These are phyloP conservation scores for Anacardium occidentale DNA, from an alignment of 345 rosid genomes.

Conservation along the genomic window DNA sequence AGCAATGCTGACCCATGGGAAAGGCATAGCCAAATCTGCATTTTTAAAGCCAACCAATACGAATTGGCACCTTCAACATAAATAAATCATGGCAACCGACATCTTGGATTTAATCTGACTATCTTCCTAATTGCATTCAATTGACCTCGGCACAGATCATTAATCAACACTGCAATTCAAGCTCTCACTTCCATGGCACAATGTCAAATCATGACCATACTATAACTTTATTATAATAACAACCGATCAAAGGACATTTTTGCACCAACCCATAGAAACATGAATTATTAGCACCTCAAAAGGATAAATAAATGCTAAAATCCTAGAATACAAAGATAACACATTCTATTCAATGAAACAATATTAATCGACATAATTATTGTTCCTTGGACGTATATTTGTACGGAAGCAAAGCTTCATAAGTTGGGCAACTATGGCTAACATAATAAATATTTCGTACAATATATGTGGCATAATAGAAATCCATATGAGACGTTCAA, in stretches of 20 bases:
- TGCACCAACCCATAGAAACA: conserved; percentile 4
- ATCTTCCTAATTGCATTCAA: conserved; percentile 47
- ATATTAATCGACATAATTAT: neutral
- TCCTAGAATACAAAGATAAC: neutral
- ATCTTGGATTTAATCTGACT: conserved; percentile 58
- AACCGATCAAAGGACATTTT: conserved; percentile 11
- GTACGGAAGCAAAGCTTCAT: neutral
- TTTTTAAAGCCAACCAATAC: conserved; percentile 97
- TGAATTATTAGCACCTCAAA: neutral
- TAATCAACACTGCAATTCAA: conserved; percentile 30
- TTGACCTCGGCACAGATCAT: conserved; percentile 40
- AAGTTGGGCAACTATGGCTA: conserved; percentile 1
- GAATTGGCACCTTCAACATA: conserved; percentile 82
- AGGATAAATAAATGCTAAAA: conserved; percentile 3
- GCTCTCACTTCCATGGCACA: conserved; percentile 31
- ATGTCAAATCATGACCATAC: conserved; percentile 20
- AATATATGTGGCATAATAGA: neutral
- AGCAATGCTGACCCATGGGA: conserved; percentile 90
- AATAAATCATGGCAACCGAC: conserved; percentile 81
- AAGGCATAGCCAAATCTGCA: conserved; percentile 94
- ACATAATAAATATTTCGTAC: neutral
- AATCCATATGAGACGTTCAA: neutral
- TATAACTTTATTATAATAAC: conserved; percentile 21
- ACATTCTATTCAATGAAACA: neutral
- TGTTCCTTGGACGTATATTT: neutral